phyloP scores from a whole-genome alignment of 1,284 basidiomycete species.

The Singerocomus inundabilis region DNA sequence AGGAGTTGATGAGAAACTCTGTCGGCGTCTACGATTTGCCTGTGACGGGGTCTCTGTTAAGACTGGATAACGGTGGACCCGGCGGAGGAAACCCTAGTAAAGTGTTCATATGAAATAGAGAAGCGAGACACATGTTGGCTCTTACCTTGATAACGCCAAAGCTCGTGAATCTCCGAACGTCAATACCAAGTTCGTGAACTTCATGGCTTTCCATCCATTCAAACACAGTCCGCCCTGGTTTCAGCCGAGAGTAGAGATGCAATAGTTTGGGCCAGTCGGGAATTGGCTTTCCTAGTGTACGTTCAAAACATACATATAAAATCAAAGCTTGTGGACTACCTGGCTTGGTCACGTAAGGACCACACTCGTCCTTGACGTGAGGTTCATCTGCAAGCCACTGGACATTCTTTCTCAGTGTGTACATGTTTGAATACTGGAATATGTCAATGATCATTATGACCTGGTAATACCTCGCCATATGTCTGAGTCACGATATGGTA shows the following conservation, averaged over 20 bases:
- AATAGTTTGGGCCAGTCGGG: conserved; percentile 84
- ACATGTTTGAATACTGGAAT: conserved; percentile 98
- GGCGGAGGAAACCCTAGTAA: conserved; percentile 82
- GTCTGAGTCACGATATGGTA: conserved; percentile 4
- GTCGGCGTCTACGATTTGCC: conserved; percentile 40
- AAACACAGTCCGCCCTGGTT: conserved; percentile 79
- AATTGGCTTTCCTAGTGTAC: conserved; percentile 45
- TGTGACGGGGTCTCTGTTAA: conserved; percentile 41
- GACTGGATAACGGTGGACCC: conserved; percentile 92
- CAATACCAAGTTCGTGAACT: conserved; percentile 75
- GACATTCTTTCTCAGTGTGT: conserved; percentile 82
- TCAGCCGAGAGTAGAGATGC: conserved; percentile 84
- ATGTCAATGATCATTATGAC: conserved; percentile 96
- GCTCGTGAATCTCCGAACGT: conserved; percentile 91
- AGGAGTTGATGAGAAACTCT: conserved; percentile 39
- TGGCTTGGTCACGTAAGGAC: conserved; percentile 80
- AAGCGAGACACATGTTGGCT: conserved; percentile 1
- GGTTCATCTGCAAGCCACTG: conserved; percentile 82
- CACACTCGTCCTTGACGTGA: conserved; percentile 86
- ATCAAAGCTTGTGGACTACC: conserved; percentile 39
- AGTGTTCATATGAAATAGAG: neutral
- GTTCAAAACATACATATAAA: conserved; percentile 6
- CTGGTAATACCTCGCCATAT: conserved; percentile 76
- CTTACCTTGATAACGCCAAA: conserved; percentile 96
- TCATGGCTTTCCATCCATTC: conserved; percentile 88